Percentiles rank a stretch among this genome's conserved stretches.
These are phyloP conservation scores for Fusarium agapanthi DNA, from an alignment of 2,329 filamentous ascomycete species.

Conservation along the genomic window DNA sequence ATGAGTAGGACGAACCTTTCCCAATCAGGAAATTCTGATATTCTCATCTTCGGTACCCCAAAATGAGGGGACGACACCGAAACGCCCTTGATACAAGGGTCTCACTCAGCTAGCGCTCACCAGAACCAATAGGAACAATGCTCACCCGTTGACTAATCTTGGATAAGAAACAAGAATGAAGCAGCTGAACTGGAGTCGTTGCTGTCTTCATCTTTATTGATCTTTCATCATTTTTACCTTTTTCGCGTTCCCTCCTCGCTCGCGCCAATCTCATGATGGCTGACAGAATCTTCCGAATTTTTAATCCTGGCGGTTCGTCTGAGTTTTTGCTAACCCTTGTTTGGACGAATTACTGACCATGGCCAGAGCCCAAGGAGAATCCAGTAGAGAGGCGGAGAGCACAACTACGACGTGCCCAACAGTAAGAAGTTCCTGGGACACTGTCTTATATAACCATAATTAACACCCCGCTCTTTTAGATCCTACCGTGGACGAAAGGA, in stretches of 20 bases:
- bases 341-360: neutral
- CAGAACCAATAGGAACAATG: neutral
- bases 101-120: neutral
- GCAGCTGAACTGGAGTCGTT: neutral
- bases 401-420: constrained; percentile 24
- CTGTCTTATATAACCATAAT: neutral
- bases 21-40: constrained; percentile 8
- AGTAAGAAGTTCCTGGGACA: neutral
- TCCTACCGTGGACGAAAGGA: constrained; percentile 27
- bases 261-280: constrained; percentile 8
- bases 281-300: constrained; percentile 45
- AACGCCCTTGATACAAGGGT: constrained; percentile 7
- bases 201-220: neutral
- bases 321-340: neutral
- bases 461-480: neutral
- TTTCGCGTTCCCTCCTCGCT: neutral
- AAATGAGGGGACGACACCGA: neutral
- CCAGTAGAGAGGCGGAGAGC: constrained; percentile 23
- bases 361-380: constrained; percentile 17
- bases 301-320: constrained; percentile 44
- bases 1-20: neutral
- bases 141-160: constrained; percentile 11
- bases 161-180: neutral
- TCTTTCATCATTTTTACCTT: constrained; percentile 6
- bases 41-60: constrained; percentile 5